Percentiles rank a stretch among this genome's conserved stretches.
These are phyloP conservation scores for Blastobotrys buckinghamii DNA, from an alignment of 1,139 yeast species.

Conservation along the genomic window DNA sequence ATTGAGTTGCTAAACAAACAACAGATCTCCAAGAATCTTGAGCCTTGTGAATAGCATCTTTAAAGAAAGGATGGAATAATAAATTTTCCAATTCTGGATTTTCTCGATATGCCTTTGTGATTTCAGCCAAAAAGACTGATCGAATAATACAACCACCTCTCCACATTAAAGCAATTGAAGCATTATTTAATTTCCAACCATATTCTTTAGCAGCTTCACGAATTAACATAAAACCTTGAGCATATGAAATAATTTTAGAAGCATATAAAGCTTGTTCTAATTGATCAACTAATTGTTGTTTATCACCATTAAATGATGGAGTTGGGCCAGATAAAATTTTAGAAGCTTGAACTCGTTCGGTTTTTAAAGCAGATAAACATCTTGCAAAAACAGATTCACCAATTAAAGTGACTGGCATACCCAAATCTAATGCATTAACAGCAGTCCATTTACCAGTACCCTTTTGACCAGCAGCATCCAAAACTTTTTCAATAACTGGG, in stretches of 20 bases:
- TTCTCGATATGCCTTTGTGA: conserved; percentile 92
- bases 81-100: conserved; percentile 92
- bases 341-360: conserved; percentile 85
- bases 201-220: conserved; percentile 97
- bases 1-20: conserved; percentile 66
- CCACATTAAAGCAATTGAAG: conserved; percentile 99
- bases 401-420: conserved; percentile 96
- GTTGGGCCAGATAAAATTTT: conserved; percentile 74
- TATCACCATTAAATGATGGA: conserved; percentile 62
- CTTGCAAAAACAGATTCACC: conserved; percentile 99
- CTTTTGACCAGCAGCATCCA: conserved; percentile 98
- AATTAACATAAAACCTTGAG: conserved; percentile 99
- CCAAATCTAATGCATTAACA: conserved; percentile 93
- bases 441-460: conserved; percentile 99
- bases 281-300: conserved; percentile 78
- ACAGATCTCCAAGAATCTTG: conserved; percentile 94
- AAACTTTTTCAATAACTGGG: conserved; percentile 92
- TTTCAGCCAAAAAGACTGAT: conserved; percentile 96
- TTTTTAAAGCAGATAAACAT: conserved; percentile 88
- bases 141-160: conserved; percentile 99
- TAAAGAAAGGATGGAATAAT: conserved; percentile 93
- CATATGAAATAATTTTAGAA: conserved; percentile 95
- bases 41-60: conserved; percentile 85
- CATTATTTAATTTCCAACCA: conserved; percentile 96
- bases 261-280: conserved; percentile 98